Base-by-base conservation (phyloP, 2,329 filamentous ascomycete genomes). In the Fusarium phyllophilum region DNA sequence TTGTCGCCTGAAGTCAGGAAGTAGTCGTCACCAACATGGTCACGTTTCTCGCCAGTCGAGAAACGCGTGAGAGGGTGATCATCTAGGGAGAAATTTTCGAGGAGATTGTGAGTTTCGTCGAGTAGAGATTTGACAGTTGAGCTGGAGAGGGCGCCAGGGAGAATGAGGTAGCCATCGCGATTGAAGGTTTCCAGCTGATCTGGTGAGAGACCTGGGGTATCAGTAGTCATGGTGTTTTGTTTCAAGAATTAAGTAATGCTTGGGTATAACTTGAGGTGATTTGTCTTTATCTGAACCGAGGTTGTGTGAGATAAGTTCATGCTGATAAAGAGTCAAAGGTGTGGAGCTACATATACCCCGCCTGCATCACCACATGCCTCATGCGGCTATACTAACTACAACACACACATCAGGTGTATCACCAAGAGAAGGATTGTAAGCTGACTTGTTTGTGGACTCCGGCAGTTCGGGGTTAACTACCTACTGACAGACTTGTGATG, bases 61-160 rank as follows among this genome's bases (percentile, higher is more conserved):
- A 99, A 99, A 80, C 92, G 92, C 14, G 96, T 98, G 88, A 98
- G 92, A 2, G 96, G 96, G 83, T 98, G 96, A 66, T 93, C 89
- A 41, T 89, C 86, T n/a, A 98, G 88, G 42, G 91, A 88, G 84
- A 99, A 95, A 70, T 88, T 86, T 61, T 90, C 85, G 55, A 98
- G 92, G 72, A 98, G 88, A 39, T 85, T 84, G 79, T 92, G 87
- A 11, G 95, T 96, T 83, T 97, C 94, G 69, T 84, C 82, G 24
- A 98, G 89, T 8, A 98, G 90, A 31, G 88, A 84, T 20, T 87
- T 81, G 55, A 96, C 90, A 24, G 92, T 94, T 3, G 87, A 81
- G 1, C 87, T 86, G 15, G 87, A 87, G 45, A 98, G 89, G 63
- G 94, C 95, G 78, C 92, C 84, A 4, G 93, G 94, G 77, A 99